A percentile compares a stretch with the other conserved stretches of the same genome.
Evolutionary conservation across 352 stramenopile species (phyloP).

Genomic region (Pythium oligandrum): DNA sequence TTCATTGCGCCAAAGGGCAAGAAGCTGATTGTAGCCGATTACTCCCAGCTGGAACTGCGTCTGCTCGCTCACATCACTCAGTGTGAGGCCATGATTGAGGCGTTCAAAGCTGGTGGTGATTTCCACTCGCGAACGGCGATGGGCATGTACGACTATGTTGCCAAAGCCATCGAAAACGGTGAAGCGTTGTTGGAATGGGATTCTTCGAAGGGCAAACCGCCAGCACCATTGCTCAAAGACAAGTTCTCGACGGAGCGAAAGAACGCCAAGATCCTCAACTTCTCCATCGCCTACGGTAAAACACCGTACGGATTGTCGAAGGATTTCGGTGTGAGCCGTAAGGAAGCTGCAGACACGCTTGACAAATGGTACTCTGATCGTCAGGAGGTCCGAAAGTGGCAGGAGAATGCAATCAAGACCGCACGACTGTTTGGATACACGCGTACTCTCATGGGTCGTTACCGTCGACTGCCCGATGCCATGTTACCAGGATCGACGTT

Average conservation of each 20-base stretch:
- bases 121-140: slow-evolving; percentile 96
- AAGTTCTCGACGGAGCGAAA: slow-evolving; percentile 96
- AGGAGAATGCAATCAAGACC: slow-evolving; percentile 90
- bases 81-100: slow-evolving; percentile 98
- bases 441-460: slow-evolving; percentile 96
- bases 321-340: slow-evolving; percentile 74
- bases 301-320: slow-evolving; percentile 96
- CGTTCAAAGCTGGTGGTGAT: slow-evolving; percentile 90
- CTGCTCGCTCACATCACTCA: slow-evolving; percentile 97
- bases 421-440: slow-evolving; percentile 87
- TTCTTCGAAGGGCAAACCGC: slow-evolving; percentile 83
- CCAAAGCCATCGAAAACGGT: slow-evolving; percentile 92
- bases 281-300: slow-evolving; percentile 99
- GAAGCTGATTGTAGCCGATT: slow-evolving; percentile 98
- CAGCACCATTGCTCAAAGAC: slow-evolving; percentile 97
- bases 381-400: slow-evolving; percentile 90
- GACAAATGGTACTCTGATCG: slow-evolving; percentile 97
- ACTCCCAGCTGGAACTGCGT: slow-evolving; percentile 99
- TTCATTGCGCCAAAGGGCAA: slow-evolving; percentile 93
- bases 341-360: slow-evolving; percentile 79
- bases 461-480: slow-evolving; percentile 94
- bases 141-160: slow-evolving; percentile 99
- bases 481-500: slow-evolving; percentile 63
- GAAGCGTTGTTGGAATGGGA: slow-evolving; percentile 98
- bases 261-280: slow-evolving; percentile 99